phyloP scores from a whole-genome alignment of 305 asterid genomes.

The Andrographis paniculata region DNA sequence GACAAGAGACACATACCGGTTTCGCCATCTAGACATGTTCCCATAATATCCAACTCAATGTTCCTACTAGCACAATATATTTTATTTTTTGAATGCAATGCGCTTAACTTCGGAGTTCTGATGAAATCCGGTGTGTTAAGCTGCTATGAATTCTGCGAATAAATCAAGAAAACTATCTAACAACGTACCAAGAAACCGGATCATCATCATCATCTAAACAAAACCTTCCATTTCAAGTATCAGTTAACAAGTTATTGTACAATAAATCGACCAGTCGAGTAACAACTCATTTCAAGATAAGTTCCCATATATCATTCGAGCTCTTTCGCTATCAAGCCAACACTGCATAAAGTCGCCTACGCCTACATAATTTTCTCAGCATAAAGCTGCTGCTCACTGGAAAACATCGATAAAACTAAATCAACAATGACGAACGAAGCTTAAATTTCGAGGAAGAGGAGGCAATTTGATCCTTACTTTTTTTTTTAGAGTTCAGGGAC shows the following conservation, averaged over 20 bases:
- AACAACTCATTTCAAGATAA: constrained; percentile 17
- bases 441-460: constrained; percentile 19
- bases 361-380: constrained; percentile 44
- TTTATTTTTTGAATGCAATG: too few relatives aligned
- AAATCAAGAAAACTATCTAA: too few relatives aligned
- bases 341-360: constrained; percentile 40
- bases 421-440: constrained; percentile 18
- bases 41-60: too few relatives aligned
- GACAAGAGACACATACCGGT: too few relatives aligned
- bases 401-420: constrained; percentile 25
- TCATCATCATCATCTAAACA: constrained; percentile 2
- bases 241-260: constrained; percentile 45
- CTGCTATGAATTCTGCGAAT: too few relatives aligned
- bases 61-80: too few relatives aligned
- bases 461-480: constrained; percentile 18
- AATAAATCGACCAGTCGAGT: constrained; percentile 27
- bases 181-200: too few relatives aligned
- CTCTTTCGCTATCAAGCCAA: constrained; percentile 17
- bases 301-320: constrained; percentile 22
- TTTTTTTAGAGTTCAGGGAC: constrained; percentile 34
- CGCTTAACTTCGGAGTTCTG: too few relatives aligned
- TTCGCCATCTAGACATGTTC: too few relatives aligned
- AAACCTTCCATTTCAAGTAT: constrained; percentile 26
- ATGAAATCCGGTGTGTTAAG: too few relatives aligned
- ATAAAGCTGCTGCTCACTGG: constrained; percentile 27